These are phyloP conservation scores for Penicillium samsonianum DNA, from an alignment of 495 filamentous ascomycete species.

Conservation along the genomic window DNA sequence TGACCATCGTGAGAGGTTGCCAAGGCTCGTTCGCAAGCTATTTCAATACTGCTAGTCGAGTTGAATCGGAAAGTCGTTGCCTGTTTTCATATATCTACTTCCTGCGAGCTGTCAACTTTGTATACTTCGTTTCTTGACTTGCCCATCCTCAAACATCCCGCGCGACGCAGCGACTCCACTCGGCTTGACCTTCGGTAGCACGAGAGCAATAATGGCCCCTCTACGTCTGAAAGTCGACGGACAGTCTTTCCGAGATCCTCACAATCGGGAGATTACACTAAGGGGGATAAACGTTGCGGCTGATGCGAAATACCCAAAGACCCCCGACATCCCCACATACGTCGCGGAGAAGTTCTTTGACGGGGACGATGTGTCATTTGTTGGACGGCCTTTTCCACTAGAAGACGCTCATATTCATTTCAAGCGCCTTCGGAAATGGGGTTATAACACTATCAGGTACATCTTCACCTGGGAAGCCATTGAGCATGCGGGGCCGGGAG, in stretches of 20 bases:
- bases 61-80: background rate
- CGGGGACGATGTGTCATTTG: slow-evolving; percentile 87
- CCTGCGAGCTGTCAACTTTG: background rate
- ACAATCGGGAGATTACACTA: slow-evolving; percentile 67
- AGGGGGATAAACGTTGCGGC: slow-evolving; percentile 70
- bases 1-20: background rate
- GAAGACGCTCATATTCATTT: slow-evolving; percentile 88
- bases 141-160: background rate
- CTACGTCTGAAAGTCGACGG: slow-evolving; percentile 75
- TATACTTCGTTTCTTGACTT: background rate
- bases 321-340: slow-evolving; percentile 80
- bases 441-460: slow-evolving; percentile 95
- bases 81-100: background rate
- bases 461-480: slow-evolving; percentile 99
- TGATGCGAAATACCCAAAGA: slow-evolving; percentile 71
- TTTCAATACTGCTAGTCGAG: background rate
- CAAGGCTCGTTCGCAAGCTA: background rate
- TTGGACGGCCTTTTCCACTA: slow-evolving; percentile 77
- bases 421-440: slow-evolving; percentile 78
- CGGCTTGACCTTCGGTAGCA: background rate
- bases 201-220: slow-evolving; percentile 36
- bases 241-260: slow-evolving; percentile 69
- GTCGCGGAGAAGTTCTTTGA: slow-evolving; percentile 81
- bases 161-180: background rate
- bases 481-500: slow-evolving; percentile 88